Evolutionary conservation across 305 asterid species (phyloP).

Genomic region (Fraxinus albicans): DNA sequence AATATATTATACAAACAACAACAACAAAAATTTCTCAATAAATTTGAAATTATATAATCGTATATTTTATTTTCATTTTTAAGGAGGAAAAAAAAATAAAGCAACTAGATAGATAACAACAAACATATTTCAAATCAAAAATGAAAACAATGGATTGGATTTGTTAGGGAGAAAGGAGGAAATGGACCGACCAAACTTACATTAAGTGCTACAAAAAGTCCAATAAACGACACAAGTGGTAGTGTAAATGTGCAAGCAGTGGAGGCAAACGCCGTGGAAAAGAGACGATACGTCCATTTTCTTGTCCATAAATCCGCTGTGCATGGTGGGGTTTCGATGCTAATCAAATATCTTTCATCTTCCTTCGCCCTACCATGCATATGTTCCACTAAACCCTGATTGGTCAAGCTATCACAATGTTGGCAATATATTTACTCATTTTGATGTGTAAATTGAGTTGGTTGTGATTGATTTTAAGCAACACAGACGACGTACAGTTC

Average conservation of each 20-base stretch:
- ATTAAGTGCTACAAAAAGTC: conserved; percentile 23
- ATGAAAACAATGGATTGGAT: conserved; percentile 17
- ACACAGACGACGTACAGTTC: not conserved
- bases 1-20: not conserved
- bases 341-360: conserved; percentile 27
- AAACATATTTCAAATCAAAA: not conserved
- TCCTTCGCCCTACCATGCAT: conserved; percentile 26
- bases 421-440: conserved; percentile 24
- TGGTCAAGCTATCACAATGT: conserved; percentile 22
- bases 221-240: conserved; percentile 26
- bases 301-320: conserved; percentile 24
- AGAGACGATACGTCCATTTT: conserved; percentile 18
- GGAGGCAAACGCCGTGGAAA: conserved; percentile 3
- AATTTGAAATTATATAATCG: not conserved
- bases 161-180: conserved; percentile 30
- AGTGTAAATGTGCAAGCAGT: conserved; percentile 1
- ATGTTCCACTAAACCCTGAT: conserved; percentile 35
- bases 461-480: conserved; percentile 7
- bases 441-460: conserved; percentile 30
- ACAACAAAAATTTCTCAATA: not conserved
- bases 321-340: conserved; percentile 32
- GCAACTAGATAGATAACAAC: not conserved
- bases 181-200: conserved; percentile 23
- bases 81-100: not conserved
- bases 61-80: not conserved